Percentiles rank a stretch among this genome's conserved stretches.
phyloP scores from a whole-genome alignment of 352 stramenopile genomes.

The Phytophthora aleatoria region DNA sequence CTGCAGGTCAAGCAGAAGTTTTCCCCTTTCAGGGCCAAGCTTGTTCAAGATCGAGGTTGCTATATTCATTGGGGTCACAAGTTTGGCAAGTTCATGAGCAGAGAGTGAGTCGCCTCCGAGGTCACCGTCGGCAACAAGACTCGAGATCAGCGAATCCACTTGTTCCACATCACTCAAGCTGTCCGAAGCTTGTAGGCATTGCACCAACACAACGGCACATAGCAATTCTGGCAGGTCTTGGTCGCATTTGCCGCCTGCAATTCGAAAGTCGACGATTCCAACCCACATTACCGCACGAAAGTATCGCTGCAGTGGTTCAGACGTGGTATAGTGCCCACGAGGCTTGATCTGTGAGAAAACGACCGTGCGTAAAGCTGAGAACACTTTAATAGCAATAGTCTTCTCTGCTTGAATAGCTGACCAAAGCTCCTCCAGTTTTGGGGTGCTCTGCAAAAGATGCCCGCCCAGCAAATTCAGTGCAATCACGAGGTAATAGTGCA shows the following conservation, averaged over 20 bases:
- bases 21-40: background rate
- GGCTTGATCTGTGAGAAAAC: background rate
- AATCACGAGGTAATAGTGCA: background rate
- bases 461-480: background rate
- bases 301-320: constrained; percentile 12
- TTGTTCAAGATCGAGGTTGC: background rate
- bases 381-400: background rate
- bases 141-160: constrained; percentile 17
- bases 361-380: background rate
- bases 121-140: constrained; percentile 13
- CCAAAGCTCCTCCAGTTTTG: background rate
- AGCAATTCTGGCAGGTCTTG: constrained; percentile 2
- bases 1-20: background rate
- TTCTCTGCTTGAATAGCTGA: background rate
- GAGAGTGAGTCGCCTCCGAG: constrained; percentile 23
- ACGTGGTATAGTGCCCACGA: background rate
- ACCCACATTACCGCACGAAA: constrained; percentile 31
- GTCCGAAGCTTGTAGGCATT: constrained; percentile 10
- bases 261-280: constrained; percentile 17
- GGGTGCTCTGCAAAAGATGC: background rate
- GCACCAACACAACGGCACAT: constrained; percentile 17
- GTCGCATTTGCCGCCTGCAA: constrained; percentile 14
- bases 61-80: background rate
- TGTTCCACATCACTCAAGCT: constrained; percentile 1
- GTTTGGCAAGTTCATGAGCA: background rate